Evolutionary conservation across 73 alveolate species (phyloP).

Genomic region (Blepharisma stoltei): DNA sequence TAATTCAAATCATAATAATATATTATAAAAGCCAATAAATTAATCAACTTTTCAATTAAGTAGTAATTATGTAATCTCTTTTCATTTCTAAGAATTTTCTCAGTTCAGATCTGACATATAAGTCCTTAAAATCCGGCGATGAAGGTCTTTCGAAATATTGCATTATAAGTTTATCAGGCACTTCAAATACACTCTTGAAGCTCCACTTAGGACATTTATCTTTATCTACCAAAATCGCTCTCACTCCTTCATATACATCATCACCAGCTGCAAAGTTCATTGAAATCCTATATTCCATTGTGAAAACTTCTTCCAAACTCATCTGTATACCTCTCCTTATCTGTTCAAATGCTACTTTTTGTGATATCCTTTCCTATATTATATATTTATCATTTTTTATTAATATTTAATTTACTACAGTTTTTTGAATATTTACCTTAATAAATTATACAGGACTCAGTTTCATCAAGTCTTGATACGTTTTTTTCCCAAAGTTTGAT

Average conservation of each 20-base stretch:
- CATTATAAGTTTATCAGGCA: background rate
- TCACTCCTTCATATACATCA: slow-evolving; percentile 87
- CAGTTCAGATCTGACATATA: too few species aligned
- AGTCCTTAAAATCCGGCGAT: too few species aligned
- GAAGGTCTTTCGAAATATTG: background rate
- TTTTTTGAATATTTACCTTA: too few species aligned
- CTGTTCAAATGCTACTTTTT: background rate
- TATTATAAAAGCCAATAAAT: too few species aligned
- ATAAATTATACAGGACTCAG: background rate
- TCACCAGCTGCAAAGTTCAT: slow-evolving; percentile 53
- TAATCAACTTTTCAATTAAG: too few species aligned
- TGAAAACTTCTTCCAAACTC: background rate
- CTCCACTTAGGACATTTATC: slow-evolving; percentile 77
- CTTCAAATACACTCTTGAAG: background rate
- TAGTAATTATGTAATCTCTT: too few species aligned
- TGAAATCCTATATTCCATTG: slow-evolving; percentile 12
- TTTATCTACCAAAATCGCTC: slow-evolving; percentile 76
- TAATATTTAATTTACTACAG: too few species aligned
- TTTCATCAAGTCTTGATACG: background rate
- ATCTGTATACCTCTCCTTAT: background rate
- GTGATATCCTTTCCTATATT: too few species aligned
- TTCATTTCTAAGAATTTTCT: too few species aligned
- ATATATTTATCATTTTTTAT: too few species aligned
- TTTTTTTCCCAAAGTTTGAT: background rate
- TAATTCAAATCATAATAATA: too few species aligned